Evolutionary conservation across 805 yeast species (phyloP), one percentile per base, ranked within the genome.

Genomic region (Suhomyces sp.): DNA sequence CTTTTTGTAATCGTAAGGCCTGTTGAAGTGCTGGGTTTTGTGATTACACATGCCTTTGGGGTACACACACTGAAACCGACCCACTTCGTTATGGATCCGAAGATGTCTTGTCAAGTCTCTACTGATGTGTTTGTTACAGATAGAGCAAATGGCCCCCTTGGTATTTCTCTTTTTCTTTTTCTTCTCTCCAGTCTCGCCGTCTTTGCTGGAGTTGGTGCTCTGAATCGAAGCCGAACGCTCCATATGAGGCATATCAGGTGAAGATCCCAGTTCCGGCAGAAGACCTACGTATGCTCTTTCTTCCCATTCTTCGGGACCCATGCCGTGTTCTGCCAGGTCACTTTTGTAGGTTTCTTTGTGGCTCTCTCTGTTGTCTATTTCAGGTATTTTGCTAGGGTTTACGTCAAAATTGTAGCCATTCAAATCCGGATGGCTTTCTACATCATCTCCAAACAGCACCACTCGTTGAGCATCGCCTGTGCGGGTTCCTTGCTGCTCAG

Each of bases 1-100:
- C 51, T 75, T 75, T 54, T 75, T 75, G 66, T 71, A 75, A 57
- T 75, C 79, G 52, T 75, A 75, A 1, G 79, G 79, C 33, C 79
- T 62, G 57, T 75, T 75, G 56, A 75, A 75, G 50, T 75, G 63
- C 44, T 73, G 69, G 0, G 78, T 72, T 53, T 71, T 69, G 53
- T 75, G 79, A 51, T 65, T 71, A 58, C 79, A 75, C 63, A 61
- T 62, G 24, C 57, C 61, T 45, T 66, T 66, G 0, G 78, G 77
- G 53, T 68, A 75, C 17, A 73, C 72, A 56, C 79, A 75, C 54
- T 70, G 72, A 52, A 75, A 75, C 22, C 79, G 56, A 3, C 78
- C 78, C 8, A 70, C 61, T 46, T 71, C 77, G 55, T 75, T 72
- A 59, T 75, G 79, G 41, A 71, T 75, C 37, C 79, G 61, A 65